Evolutionary conservation across 208 protist genomes (phyloP).

Genomic region (Angomonas deanei): DNA sequence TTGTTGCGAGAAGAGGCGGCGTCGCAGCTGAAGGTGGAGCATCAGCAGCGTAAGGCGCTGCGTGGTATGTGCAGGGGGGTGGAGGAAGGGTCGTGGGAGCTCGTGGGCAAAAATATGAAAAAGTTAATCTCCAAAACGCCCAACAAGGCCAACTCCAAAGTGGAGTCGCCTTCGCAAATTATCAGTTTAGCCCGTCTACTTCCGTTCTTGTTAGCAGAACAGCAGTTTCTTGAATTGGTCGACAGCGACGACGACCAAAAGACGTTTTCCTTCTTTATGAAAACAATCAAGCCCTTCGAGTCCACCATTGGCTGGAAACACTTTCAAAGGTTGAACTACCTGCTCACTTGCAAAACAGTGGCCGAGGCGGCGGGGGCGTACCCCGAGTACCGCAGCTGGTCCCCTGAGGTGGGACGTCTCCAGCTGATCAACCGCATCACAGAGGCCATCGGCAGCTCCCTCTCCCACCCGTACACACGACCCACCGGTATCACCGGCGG

Average conservation of each 20-base stretch:
- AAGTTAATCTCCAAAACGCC: constrained; percentile 39
- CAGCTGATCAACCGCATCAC: constrained; percentile 56
- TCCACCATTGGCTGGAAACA: constrained; percentile 51
- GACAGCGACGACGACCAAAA: constrained; percentile 71
- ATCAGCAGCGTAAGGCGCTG: constrained; percentile 69
- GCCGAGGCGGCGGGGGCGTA: constrained; percentile 53
- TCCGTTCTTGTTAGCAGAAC: constrained; percentile 62
- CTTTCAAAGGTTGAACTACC: constrained; percentile 75
- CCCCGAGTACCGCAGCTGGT: constrained; percentile 74
- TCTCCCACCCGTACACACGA: constrained; percentile 48
- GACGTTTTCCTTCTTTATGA: constrained; percentile 78
- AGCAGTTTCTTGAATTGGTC: constrained; percentile 84
- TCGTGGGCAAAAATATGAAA: constrained; percentile 41
- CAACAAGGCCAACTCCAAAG: constrained; percentile 8
- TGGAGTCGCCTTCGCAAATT: constrained; percentile 15
- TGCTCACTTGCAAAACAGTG: constrained; percentile 76
- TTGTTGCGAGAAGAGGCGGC: constrained; percentile 79
- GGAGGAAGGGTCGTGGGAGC: constrained; percentile 77
- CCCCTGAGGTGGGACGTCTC: constrained; percentile 49
- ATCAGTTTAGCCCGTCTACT: constrained; percentile 39
- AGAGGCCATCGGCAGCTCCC: constrained; percentile 34
- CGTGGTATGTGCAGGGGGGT: constrained; percentile 55
- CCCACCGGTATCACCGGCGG: constrained; percentile 36
- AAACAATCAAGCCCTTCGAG: constrained; percentile 75
- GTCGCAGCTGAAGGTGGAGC: constrained; percentile 51